Evolutionary conservation across 164 flowering plant species (phyloP), one percentile per base, ranked within the genome.

Genomic region (Chloranthus sessilifolius): DNA sequence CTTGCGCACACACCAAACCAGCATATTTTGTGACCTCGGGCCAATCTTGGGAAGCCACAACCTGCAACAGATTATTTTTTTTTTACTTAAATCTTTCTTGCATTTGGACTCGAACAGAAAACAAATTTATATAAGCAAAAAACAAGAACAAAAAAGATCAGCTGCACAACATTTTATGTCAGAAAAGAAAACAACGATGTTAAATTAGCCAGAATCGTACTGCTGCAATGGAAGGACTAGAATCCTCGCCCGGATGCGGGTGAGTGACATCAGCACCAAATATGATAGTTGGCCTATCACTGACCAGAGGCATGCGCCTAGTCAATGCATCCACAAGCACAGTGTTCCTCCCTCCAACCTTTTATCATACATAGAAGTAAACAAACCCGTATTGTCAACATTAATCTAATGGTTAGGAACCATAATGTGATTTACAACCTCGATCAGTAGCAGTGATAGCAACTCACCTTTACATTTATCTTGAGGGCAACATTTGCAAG

Each of bases 241-340:
- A 78, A 66, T 90, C 95, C 56, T 90, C 98, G 5, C 98, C 98
- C 26, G 95, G 95, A 37, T 82, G 95, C 15, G 97, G 95, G 69
- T 90, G 95, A n/a, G 95, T 87, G n/a, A 90, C 97, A 76, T 90
- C 95, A 56, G 97, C 97, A 33, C 97, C 97, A 70, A 89, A 89
- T 22, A 89, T 86, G 20, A 90, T 90, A 3, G 95, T 89, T 14
- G 97, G 94, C 3, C 67, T 38, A 29, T 87, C 97, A 47, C 91
- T 78, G 56, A 90, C 86, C 5, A 84, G 56, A 29, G 97, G 95
- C 21, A 90, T 82, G 4, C 95, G 77, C 64, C 85, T 71, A 1
- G 88, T 77, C 22, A 90, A 5, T 2, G 97, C 97, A 87, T 90
- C 97, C 60, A 72, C 73, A 31, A 90, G 94, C 26, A 82, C 94